Percentiles rank a stretch among this genome's conserved stretches.
Conservation (phyloP, 768 basidiomycete genomes). For the Hypholoma sublateritium region DNA sequence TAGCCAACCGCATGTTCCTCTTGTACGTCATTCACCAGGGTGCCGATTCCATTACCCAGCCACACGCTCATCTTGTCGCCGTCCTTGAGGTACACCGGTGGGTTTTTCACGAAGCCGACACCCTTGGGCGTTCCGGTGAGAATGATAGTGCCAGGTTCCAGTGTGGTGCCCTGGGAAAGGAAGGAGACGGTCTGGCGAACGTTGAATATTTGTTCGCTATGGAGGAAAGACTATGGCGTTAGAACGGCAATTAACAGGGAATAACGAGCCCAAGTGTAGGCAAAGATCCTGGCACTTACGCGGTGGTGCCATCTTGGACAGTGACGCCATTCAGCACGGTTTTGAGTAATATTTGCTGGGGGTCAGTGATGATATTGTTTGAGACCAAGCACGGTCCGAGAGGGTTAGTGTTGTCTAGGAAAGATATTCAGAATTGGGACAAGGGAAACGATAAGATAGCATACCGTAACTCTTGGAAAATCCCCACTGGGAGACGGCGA, state of each 20-base stretch:
- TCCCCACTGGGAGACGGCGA: conserved; percentile 81
- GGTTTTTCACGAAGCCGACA: conserved; percentile 76
- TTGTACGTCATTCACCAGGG: conserved; percentile 73
- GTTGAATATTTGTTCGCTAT: conserved; percentile 79
- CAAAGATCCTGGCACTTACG: conserved; percentile 40
- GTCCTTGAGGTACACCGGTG: conserved; percentile 66
- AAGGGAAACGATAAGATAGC: conserved; percentile 10
- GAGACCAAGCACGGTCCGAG: conserved; percentile 83
- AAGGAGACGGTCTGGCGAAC: conserved; percentile 76
- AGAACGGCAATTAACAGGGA: background rate
- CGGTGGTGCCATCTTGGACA: conserved; percentile 78
- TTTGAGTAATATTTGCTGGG: conserved; percentile 62
- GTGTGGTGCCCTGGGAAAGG: conserved; percentile 83
- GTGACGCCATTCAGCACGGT: conserved; percentile 64
- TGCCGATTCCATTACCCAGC: conserved; percentile 75
- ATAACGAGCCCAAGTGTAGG: background rate
- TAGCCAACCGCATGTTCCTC: conserved; percentile 50
- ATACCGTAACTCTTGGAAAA: conserved; percentile 87
- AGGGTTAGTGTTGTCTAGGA: conserved; percentile 65
- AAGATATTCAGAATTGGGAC: background rate
- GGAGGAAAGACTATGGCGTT: background rate
- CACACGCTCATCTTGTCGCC: conserved; percentile 72
- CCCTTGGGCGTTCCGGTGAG: conserved; percentile 83
- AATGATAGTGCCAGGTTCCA: conserved; percentile 79
- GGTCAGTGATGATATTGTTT: conserved; percentile 58